These are phyloP conservation scores for Pluteus cervinus DNA, from an alignment of 768 basidiomycete genomes.

Conservation along the genomic window DNA sequence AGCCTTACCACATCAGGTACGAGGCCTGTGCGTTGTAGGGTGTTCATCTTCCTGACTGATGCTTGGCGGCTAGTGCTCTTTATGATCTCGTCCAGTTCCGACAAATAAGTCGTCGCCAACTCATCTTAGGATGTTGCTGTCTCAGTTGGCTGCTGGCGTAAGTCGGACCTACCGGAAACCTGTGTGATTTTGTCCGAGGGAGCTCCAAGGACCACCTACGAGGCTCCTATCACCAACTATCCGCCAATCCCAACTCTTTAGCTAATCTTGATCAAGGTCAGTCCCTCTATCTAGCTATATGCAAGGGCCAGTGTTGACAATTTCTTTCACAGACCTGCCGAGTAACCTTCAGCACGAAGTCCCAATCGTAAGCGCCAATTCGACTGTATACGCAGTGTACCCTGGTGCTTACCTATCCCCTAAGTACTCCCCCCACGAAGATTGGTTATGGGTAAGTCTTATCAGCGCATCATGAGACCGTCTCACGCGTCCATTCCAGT, in stretches of 20 bases:
- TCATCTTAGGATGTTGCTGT: constrained; percentile 3
- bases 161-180: constrained; percentile 7
- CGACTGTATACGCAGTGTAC: background rate
- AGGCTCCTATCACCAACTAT: constrained; percentile 88
- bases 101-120: constrained; percentile 44
- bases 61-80: too few species aligned
- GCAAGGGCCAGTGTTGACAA: background rate
- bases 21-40: constrained; percentile 95
- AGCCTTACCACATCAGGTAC: constrained; percentile 97
- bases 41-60: too few species aligned
- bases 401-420: constrained; percentile 1
- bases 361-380: constrained; percentile 68
- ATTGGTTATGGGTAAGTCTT: constrained; percentile 87
- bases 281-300: constrained; percentile 2
- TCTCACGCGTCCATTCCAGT: constrained; percentile 8
- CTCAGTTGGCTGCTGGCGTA: constrained; percentile 47
- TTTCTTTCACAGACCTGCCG: constrained; percentile 66
- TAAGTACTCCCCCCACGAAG: constrained; percentile 82
- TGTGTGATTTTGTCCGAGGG: constrained; percentile 3
- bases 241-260: constrained; percentile 89
- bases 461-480: too few species aligned
- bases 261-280: constrained; percentile 92
- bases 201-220: constrained; percentile 71
- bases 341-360: constrained; percentile 91
- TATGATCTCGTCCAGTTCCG: constrained; percentile 93